These are phyloP conservation scores for Diaporthe sp. DNA, from an alignment of 2,329 filamentous ascomycete genomes.

Conservation along the genomic window DNA sequence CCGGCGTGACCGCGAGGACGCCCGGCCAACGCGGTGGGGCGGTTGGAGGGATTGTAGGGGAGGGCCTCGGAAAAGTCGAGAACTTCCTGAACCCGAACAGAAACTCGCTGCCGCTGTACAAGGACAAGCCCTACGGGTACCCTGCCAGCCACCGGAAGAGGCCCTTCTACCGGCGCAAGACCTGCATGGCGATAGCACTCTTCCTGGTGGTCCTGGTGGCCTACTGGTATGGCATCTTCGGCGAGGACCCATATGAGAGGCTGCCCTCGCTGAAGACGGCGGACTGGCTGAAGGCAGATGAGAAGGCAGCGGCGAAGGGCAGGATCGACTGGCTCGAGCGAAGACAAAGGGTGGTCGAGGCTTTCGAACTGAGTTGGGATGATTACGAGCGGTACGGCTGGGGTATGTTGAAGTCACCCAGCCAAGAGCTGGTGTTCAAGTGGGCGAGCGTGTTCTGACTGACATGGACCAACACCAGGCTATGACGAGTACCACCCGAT, in stretches of 20 bases:
- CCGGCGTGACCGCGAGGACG: conserved; percentile 54
- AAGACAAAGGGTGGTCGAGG: conserved; percentile 85
- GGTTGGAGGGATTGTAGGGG: conserved; percentile 54
- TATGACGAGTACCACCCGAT: conserved; percentile 90
- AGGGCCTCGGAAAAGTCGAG: conserved; percentile 71
- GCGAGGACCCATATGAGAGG: conserved; percentile 47
- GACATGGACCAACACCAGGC: conserved; percentile 56
- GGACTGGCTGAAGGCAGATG: conserved; percentile 67
- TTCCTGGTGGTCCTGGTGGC: conserved; percentile 65
- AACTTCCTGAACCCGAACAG: conserved; percentile 69
- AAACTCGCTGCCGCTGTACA: conserved; percentile 89
- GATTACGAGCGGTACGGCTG: conserved; percentile 93
- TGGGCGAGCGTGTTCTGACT: conserved; percentile 37
- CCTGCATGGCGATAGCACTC: conserved; percentile 60
- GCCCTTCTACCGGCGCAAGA: conserved; percentile 72
- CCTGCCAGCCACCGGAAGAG: conserved; percentile 67
- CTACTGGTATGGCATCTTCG: conserved; percentile 77
- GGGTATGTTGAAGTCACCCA: conserved; percentile 69
- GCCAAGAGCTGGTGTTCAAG: not conserved
- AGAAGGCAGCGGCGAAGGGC: conserved; percentile 47
- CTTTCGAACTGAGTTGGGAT: conserved; percentile 92
- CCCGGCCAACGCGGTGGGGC: conserved; percentile 42
- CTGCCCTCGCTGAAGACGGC: conserved; percentile 54
- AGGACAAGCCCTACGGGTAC: conserved; percentile 93
- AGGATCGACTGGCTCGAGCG: conserved; percentile 80